phyloP scores from a whole-genome alignment of 148 eudicot genomes.

The Camellia granthamiana region DNA sequence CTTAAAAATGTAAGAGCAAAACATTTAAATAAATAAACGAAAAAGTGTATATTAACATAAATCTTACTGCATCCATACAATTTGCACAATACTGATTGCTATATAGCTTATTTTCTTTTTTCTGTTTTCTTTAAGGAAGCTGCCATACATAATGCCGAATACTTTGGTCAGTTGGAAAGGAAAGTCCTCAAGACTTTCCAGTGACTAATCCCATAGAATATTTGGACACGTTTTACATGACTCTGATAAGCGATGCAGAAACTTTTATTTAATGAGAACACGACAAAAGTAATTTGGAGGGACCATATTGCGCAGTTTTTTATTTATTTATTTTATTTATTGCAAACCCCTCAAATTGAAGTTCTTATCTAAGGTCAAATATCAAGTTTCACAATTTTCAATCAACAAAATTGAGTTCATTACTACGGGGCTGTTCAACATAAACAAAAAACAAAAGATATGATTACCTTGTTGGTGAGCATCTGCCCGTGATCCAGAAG shows the following conservation, averaged over 20 bases:
- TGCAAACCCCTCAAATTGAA: background rate
- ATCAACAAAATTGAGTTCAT: background rate
- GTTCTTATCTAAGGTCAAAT: background rate
- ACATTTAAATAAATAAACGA: background rate
- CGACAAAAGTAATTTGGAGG: background rate
- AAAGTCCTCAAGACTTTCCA: background rate
- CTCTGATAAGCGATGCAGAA: background rate
- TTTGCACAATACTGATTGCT: background rate
- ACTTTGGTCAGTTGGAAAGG: background rate
- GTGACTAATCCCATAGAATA: background rate
- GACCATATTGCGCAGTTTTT: background rate
- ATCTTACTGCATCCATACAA: background rate
- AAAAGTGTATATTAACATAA: background rate
- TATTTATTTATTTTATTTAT: background rate
- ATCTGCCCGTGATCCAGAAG: constrained; percentile 48
- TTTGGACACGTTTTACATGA: background rate
- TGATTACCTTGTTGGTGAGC: constrained; percentile 57
- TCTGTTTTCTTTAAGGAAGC: background rate
- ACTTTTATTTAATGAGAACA: background rate
- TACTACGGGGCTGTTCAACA: background rate
- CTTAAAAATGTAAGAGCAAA: background rate
- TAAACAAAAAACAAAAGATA: background rate
- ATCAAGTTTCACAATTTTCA: background rate
- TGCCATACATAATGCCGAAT: background rate
- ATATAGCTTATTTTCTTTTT: background rate